These are phyloP conservation scores for Penicillium corylophilum DNA, from an alignment of 2,329 filamentous ascomycete genomes.

Conservation along the genomic window DNA sequence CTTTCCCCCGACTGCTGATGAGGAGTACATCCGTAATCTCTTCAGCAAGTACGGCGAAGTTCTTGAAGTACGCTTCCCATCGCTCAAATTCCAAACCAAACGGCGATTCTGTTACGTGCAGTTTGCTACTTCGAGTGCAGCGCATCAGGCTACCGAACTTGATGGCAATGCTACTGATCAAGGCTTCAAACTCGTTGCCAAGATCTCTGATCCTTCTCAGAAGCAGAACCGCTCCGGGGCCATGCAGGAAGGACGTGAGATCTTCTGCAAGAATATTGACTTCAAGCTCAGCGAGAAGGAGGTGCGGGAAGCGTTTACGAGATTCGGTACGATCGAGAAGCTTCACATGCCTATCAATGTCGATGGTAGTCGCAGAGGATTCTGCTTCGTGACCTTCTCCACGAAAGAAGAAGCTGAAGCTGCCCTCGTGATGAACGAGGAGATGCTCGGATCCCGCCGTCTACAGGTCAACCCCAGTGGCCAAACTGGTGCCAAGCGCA, in stretches of 20 bases:
- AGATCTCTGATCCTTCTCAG: slow-evolving; percentile 77
- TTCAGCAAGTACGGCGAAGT: slow-evolving; percentile 74
- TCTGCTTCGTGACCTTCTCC: slow-evolving; percentile 75
- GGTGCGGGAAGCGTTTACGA: slow-evolving; percentile 67
- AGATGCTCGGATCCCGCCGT: slow-evolving; percentile 66
- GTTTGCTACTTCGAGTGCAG: slow-evolving; percentile 69
- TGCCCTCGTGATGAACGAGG: slow-evolving; percentile 67
- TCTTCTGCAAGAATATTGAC: slow-evolving; percentile 73
- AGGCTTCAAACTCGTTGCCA: slow-evolving; percentile 67
- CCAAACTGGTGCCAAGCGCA: slow-evolving; percentile 44
- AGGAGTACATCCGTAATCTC: slow-evolving; percentile 55
- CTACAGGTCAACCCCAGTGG: slow-evolving; percentile 62
- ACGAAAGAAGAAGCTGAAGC: slow-evolving; percentile 66
- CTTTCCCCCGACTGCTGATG: slow-evolving; percentile 63
- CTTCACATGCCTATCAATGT: slow-evolving; percentile 69
- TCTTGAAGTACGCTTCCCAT: slow-evolving; percentile 83
- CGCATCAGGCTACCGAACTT: slow-evolving; percentile 69
- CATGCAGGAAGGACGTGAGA: slow-evolving; percentile 80
- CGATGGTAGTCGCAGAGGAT: slow-evolving; percentile 70
- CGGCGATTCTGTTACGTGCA: slow-evolving; percentile 95
- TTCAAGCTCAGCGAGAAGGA: slow-evolving; percentile 64
- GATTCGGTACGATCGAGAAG: slow-evolving; percentile 72
- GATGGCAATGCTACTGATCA: slow-evolving; percentile 69
- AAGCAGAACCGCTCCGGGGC: slow-evolving; percentile 79
- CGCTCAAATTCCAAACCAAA: slow-evolving; percentile 81